Evolutionary conservation across 2,329 filamentous ascomycete genomes (phyloP).

Genomic region (Ascochyta rabiei): DNA sequence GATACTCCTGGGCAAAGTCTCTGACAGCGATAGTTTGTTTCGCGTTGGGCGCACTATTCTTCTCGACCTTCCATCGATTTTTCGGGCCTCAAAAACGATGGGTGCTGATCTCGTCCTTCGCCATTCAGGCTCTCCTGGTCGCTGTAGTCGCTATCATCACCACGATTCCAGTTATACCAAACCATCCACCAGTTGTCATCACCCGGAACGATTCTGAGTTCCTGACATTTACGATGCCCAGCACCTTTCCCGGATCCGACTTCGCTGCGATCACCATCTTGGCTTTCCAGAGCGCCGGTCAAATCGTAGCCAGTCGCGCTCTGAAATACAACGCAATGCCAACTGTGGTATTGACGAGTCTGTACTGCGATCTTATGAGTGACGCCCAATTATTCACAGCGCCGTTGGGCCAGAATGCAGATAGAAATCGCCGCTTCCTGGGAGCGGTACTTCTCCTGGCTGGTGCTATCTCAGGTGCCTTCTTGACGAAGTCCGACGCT

Average conservation of each 20-base stretch:
- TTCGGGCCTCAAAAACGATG: slow-evolving; percentile 58
- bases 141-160: slow-evolving; percentile 58
- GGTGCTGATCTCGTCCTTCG: slow-evolving; percentile 57
- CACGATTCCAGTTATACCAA: slow-evolving; percentile 49
- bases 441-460: slow-evolving; percentile 55
- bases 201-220: slow-evolving; percentile 48
- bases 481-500: slow-evolving; percentile 52
- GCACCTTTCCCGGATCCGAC: slow-evolving; percentile 43
- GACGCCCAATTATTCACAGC: slow-evolving; percentile 56
- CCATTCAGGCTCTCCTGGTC: slow-evolving; percentile 58
- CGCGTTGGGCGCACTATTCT: slow-evolving; percentile 50
- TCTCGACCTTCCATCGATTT: slow-evolving; percentile 62
- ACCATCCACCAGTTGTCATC: slow-evolving; percentile 28
- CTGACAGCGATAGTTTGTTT: slow-evolving; percentile 56
- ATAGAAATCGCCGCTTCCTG: slow-evolving; percentile 57
- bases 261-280: slow-evolving; percentile 52
- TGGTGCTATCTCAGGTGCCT: slow-evolving; percentile 58
- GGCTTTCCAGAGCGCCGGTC: slow-evolving; percentile 61
- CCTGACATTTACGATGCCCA: slow-evolving; percentile 42
- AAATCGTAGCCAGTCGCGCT: slow-evolving; percentile 58
- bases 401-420: slow-evolving; percentile 51
- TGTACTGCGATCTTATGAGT: slow-evolving; percentile 61
- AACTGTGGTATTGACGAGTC: slow-evolving; percentile 61
- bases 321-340: slow-evolving; percentile 62
- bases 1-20: slow-evolving; percentile 31